Evolutionary conservation across 192 early-diverging fungal species (phyloP), one percentile per base, ranked within the genome.

Genomic region (Mortierella claussenii): DNA sequence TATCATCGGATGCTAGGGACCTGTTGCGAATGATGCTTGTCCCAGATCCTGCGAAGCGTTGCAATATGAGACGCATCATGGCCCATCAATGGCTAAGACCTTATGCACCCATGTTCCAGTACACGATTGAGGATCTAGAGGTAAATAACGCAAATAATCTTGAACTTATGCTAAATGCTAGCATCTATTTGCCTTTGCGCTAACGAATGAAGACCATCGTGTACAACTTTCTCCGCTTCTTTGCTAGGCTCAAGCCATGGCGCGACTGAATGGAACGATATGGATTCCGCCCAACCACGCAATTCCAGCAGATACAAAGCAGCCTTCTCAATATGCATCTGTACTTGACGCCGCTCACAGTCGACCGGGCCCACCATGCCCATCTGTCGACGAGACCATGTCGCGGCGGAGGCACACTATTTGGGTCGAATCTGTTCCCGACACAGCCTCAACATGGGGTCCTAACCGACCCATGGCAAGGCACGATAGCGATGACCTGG

Each of bases 11-110:
- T 30, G 95, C 95, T 0, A 85, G 89, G 40, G 92, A 96, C 68
- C 66, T 99, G 64, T 78, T 99, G 28, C 78, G 81, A 54, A 87
- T 90, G 57, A 99, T 99, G 93, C 80, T 99, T 12, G 93, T 95
- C 12, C 94, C 96, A 11, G 93, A 98, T 66, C 96, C 97, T 7
- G 49, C 79, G 17, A 81, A 89, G 54, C 85, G 94, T 54, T 90
- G 90, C 28, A 83, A 86, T 9, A 90, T 96, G 78, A 81, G 83
- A 30, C 86, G 83, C 8, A 93, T 96, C 43, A 94, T 92, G 85
- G 69, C 81, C 9, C 95, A 97, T 55, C 66, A 68, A 56, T 91
- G 89, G 89, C 66, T 91, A 20, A 59, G 64, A 37, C 87, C 88
- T 2, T 87, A 75, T 31, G 63, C 78, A 0, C 33, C 73, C 2